Evolutionary conservation across 192 early-diverging fungal genomes (phyloP).

Genomic region (Gigaspora rosea): DNA sequence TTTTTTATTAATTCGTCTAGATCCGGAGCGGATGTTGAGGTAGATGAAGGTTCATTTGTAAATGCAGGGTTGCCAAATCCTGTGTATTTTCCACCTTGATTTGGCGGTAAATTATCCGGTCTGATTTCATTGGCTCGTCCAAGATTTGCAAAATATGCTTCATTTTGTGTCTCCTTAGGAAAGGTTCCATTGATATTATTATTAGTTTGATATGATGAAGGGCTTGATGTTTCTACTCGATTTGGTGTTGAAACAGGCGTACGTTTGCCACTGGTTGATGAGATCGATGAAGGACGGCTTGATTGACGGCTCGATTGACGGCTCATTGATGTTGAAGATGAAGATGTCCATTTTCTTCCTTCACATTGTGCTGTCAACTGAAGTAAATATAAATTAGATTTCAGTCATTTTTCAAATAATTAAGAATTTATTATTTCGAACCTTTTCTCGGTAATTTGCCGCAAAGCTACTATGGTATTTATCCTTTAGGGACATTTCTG

Average conservation of each 20-base stretch:
- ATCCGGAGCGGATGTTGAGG: slow-evolving; percentile 39
- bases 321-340: slow-evolving; percentile 35
- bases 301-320: slow-evolving; percentile 2
- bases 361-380: slow-evolving; percentile 62
- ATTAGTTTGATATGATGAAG: slow-evolving; percentile 32
- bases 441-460: slow-evolving; percentile 85
- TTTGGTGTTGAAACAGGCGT: not conserved
- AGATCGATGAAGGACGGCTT: not conserved
- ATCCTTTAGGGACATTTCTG: slow-evolving; percentile 75
- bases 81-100: slow-evolving; percentile 74
- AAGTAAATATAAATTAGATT: not conserved
- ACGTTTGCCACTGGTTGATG: not conserved
- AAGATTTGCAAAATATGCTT: slow-evolving; percentile 74
- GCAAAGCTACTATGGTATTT: slow-evolving; percentile 91
- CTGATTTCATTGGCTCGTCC: slow-evolving; percentile 60
- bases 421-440: slow-evolving; percentile 32
- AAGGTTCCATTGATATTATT: slow-evolving; percentile 10
- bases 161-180: slow-evolving; percentile 65
- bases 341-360: slow-evolving; percentile 54
- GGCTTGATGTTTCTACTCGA: slow-evolving; percentile 27
- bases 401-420: too few relatives aligned
- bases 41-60: slow-evolving; percentile 31
- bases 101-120: slow-evolving; percentile 66
- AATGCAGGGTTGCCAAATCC: slow-evolving; percentile 69
- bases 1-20: slow-evolving; percentile 68